Evolutionary conservation across 1,139 yeast species (phyloP), one percentile per base, ranked within the genome.

Genomic region (Hyphopichia wangnamkhiaoensis): DNA sequence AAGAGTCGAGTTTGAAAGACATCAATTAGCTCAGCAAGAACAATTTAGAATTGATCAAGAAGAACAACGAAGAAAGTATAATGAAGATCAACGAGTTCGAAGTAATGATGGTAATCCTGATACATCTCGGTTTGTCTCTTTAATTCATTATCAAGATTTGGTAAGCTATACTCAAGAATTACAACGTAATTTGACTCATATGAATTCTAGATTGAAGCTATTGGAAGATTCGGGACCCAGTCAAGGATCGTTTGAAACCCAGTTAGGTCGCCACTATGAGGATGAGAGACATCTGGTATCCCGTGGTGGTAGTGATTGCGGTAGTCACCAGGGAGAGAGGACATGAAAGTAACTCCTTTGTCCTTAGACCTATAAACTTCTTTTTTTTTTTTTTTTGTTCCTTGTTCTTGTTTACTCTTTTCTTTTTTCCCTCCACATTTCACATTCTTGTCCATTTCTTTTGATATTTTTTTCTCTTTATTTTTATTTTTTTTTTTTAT

Each of bases 101-200:
- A n/a, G 7, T 24, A 40, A 39, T 4, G 42, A 41, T 28, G 37
- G 43, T 4, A 15, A 29, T 15, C 35, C 29, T 5, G 6, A 6
- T 26, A 15, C 9, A 6, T 7, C 12, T 9, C 16, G n/a, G 16
- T 21, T 20, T 41, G 65, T 68, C 13, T 52, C 64, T 12, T 45
- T 61, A 39, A 53, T 59, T 2, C 55, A 56, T 41, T 68, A 68
- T 44, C 67, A 65, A 38, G 69, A 67, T 36, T 54, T 68, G 37
- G 63, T 65, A 18, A 49, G 54, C 8, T 67, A 67, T 43, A 64
- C 74, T 3, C 63, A 61, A 27, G 48, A 60, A 1, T 49, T 68
- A 19, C 70, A 68, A 44, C 61, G 59, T 18, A 58, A 51, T 37
- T 45, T 68, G 40, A 44, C 44, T 27, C 49, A 43, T 19, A 60